Base-by-base conservation (phyloP, 306 rosid species). In the Cicer arietinum region DNA sequence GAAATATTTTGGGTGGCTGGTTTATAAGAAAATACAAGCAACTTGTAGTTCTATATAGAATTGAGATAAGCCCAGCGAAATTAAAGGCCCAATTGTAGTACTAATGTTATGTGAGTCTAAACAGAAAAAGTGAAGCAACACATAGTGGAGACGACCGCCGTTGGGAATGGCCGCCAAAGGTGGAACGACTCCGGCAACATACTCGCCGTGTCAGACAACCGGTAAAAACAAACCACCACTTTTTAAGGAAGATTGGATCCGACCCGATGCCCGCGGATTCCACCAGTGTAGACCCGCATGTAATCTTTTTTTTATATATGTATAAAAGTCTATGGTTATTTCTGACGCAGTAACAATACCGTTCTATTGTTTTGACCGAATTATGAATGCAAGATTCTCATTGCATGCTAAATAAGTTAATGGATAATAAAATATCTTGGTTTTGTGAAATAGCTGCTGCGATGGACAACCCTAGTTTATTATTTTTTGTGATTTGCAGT, bases 251-350 rank as follows among this genome's bases (percentile, higher is more conserved):
- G 80, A 92, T 57, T 89, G 93, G 99, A 86, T 83, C 79, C 97
- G 97, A 44, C 90, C 97, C 41, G 97, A 90, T 76, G 92, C 87
- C 74, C 97, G 96, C 51, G 87, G 80, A 39, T 90, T 94, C 79
- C 95, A 89, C 68, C 96, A 92, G 80, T 92, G 99, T 80, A 89
- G 99, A 52, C 97, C 96, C 56, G 95, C 97, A 6, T 89, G 99
- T 94, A 87, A 41, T 13, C 1, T 11, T 39, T 64, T 47, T 79
- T 67, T 40, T n/a, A 18, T 74, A 42, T 56, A 18, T 40, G 20
- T 46, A 0, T 5, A 4, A 56, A 7, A 22, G 10, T 43, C 0
- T 59, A 17, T 69, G n/a, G 35, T 61, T 11, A 16, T 69, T 50
- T 60, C 30, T 58, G 46, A 61, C 22, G 25, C 54, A 5, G 35